Conservation (phyloP, 768 basidiomycete species). For the Tricholoma terreum region DNA sequence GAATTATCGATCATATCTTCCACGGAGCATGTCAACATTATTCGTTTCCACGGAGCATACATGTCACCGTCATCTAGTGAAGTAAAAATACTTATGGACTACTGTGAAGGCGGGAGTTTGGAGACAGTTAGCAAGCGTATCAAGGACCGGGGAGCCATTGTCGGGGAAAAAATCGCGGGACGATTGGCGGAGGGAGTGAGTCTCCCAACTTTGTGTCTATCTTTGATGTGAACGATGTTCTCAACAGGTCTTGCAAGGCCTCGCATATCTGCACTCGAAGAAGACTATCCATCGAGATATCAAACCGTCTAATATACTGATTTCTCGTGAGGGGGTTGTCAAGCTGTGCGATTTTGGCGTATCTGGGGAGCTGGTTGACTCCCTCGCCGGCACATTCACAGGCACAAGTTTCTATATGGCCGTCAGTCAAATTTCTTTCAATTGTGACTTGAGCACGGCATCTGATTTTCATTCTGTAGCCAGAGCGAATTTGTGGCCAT, state of each 20-base stretch:
- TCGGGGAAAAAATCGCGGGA: conserved; percentile 86
- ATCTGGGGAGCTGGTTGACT: conserved; percentile 91
- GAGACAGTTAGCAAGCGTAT: conserved; percentile 87
- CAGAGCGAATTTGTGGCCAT: conserved; percentile 90
- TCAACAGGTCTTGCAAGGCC: conserved; percentile 78
- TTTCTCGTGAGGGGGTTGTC: conserved; percentile 85
- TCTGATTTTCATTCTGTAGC: conserved; percentile 42
- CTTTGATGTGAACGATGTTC: neutral
- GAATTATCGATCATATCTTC: conserved; percentile 89
- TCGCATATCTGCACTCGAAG: conserved; percentile 86
- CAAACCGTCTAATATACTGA: conserved; percentile 89
- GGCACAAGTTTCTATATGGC: conserved; percentile 99
- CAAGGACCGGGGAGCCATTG: conserved; percentile 71
- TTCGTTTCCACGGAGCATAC: conserved; percentile 90
- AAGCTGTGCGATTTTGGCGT: conserved; percentile 97
- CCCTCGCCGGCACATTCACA: conserved; percentile 92
- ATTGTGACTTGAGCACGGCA: conserved; percentile 8
- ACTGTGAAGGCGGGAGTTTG: conserved; percentile 81
- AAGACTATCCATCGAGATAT: conserved; percentile 96
- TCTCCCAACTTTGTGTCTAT: conserved; percentile 8
- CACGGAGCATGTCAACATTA: conserved; percentile 83
- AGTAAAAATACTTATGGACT: conserved; percentile 95
- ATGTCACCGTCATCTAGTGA: conserved; percentile 85
- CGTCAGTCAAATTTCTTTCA: conserved; percentile 48
- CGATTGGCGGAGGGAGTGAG: conserved; percentile 90